Percentiles rank a stretch among this genome's conserved stretches.
Conservation (phyloP, 164 flowering plant genomes). For the Vitis rupestris region DNA sequence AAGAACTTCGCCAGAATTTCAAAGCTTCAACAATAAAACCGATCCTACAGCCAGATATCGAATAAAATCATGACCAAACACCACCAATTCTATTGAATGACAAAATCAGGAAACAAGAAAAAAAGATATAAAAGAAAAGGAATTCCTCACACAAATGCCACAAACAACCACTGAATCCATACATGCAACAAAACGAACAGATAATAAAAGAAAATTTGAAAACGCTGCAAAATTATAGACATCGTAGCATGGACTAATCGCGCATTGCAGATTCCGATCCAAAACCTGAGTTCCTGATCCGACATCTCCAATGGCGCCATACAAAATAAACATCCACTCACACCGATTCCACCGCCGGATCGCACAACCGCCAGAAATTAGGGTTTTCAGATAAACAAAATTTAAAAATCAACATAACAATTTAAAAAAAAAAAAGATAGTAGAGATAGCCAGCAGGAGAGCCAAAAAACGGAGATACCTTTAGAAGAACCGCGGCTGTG, state of each 20-base stretch:
- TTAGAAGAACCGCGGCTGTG: conserved; percentile 8
- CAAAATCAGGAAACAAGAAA: not conserved
- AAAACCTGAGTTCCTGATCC: conserved; percentile 7
- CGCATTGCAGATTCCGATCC: conserved; percentile 6
- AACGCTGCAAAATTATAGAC: no score
- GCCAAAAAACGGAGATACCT: conserved; percentile 3
- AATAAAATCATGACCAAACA: not conserved
- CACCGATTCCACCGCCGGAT: not conserved
- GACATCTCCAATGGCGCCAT: conserved; percentile 10
- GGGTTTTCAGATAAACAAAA: not conserved
- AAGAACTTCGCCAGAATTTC: no score
- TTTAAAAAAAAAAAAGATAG: not conserved
- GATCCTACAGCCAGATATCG: not conserved
- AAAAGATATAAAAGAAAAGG: not conserved
- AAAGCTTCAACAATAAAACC: no score
- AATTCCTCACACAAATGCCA: no score
- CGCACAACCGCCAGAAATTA: not conserved
- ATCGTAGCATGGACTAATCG: not conserved
- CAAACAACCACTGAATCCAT: not conserved
- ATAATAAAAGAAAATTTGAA: no score
- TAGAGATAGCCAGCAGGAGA: not conserved
- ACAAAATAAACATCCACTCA: not conserved
- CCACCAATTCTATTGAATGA: not conserved
- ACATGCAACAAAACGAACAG: not conserved
- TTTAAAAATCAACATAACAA: no score